Conservation (phyloP, 2,329 filamentous ascomycete species). For the Trichoderma atrobrunneum region DNA sequence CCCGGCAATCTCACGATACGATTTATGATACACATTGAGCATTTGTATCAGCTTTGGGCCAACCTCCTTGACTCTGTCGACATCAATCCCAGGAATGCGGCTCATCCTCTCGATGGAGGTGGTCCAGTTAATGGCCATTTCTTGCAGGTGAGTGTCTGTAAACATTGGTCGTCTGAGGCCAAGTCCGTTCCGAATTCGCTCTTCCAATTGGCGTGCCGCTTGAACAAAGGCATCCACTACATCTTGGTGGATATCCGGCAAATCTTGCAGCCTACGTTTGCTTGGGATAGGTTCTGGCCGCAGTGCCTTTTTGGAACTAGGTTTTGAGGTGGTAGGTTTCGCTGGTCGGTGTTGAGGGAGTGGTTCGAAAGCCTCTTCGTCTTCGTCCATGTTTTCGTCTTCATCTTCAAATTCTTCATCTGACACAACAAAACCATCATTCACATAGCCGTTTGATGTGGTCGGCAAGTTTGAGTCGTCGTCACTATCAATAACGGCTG, state of each 20-base stretch:
- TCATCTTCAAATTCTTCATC: slow-evolving; percentile 36
- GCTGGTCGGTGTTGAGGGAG: slow-evolving; percentile 39
- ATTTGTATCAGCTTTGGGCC: slow-evolving; percentile 61
- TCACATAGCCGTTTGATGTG: slow-evolving; percentile 46
- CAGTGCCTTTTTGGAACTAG: slow-evolving; percentile 39
- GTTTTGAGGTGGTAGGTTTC: slow-evolving; percentile 23
- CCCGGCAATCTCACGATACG: slow-evolving; percentile 42
- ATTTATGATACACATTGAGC: slow-evolving; percentile 46
- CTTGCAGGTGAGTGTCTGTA: slow-evolving; percentile 64
- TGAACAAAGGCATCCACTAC: slow-evolving; percentile 64
- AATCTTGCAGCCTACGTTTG: slow-evolving; percentile 50
- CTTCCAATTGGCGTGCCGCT: slow-evolving; percentile 59
- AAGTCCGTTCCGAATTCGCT: slow-evolving; percentile 59
- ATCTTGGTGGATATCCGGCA: slow-evolving; percentile 60
- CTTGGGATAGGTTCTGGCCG: slow-evolving; percentile 53
- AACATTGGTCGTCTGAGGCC: slow-evolving; percentile 61
- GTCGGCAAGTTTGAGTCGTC: slow-evolving; percentile 39
- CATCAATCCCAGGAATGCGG: slow-evolving; percentile 60
- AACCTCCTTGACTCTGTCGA: slow-evolving; percentile 59
- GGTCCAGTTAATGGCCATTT: slow-evolving; percentile 72
- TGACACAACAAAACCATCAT: slow-evolving; percentile 49
- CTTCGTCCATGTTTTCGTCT: slow-evolving; percentile 30
- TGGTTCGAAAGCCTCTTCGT: slow-evolving; percentile 47
- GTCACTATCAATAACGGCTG: slow-evolving; percentile 20
- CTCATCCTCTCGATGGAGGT: slow-evolving; percentile 59